Base-by-base conservation (phyloP, 2,329 filamentous ascomycete genomes). In the Exophiala lecanii-corni region DNA sequence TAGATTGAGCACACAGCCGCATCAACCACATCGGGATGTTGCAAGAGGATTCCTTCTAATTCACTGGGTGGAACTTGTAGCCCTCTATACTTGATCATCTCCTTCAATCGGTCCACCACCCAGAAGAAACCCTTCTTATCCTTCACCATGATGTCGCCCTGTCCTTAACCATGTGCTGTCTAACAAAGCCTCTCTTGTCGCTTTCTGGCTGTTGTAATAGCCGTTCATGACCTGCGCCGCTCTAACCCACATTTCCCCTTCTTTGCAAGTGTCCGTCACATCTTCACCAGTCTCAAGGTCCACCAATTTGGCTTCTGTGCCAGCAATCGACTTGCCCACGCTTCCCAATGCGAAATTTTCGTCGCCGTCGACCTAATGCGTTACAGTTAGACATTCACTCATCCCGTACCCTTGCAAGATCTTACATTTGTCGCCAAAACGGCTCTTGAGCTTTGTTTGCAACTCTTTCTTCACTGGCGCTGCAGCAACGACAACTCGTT, bases 51-150 rank as follows among this genome's bases (percentile, higher is more conserved):
- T 1, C 59, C 61, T 53, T 74, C 71, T 12, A 74, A 54, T 48
- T 74, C 71, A 1, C 70, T 66, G 0, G 71, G 71, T 3, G 68
- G 60, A 1, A 72, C 69, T 59, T 72, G 47, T 13, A 45, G 54
- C 5, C 70, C 70, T 51, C 71, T 71, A 38, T 70, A 70, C 47
- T 72, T 72, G 50, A 72, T 71, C 7, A 71, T 5, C 39, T 71
- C 71, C 69, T 86, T 88, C 20, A 87, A 71, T 5, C 89, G 82
- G 60, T 95, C 89, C 1, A 89, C 94, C 59, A 94, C 89, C 69
- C 81, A 94, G 57, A 92, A 86, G 59, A 94, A 86, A 15, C 84
- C 86, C 5, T 48, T 39, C 13, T 21, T 30, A 39, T 79, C 74
- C 12, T 82, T 71, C 3, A 64, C 59, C 3, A 78, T 79, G 69